phyloP scores from a whole-genome alignment of 208 protist genomes.

The Jaenimonas drosophilae region DNA sequence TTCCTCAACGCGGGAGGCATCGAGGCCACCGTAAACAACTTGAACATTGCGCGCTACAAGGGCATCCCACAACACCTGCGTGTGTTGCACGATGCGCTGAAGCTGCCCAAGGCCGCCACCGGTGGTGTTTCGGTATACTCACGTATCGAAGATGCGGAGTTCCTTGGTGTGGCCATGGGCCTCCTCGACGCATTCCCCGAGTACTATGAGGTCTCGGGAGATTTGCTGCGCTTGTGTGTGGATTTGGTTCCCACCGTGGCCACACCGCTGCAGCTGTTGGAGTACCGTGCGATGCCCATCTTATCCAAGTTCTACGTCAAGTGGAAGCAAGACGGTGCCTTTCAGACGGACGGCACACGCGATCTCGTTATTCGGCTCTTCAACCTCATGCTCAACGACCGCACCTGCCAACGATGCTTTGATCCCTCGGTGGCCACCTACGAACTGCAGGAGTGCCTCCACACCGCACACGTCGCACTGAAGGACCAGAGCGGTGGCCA shows the following conservation, averaged over 20 bases:
- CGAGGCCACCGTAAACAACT: constrained; percentile 61
- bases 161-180: constrained; percentile 72
- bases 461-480: constrained; percentile 47
- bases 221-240: constrained; percentile 39
- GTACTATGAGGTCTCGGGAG: constrained; percentile 67
- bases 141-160: constrained; percentile 65
- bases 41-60: constrained; percentile 84
- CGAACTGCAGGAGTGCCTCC: constrained; percentile 72
- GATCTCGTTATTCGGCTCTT: constrained; percentile 47
- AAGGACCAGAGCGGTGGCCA: constrained; percentile 30
- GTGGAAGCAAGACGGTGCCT: constrained; percentile 62
- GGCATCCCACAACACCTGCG: constrained; percentile 84
- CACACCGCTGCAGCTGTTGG: constrained; percentile 56
- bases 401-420: constrained; percentile 69
- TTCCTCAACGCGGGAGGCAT: constrained; percentile 70
- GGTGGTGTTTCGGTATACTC: constrained; percentile 23
- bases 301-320: constrained; percentile 79
- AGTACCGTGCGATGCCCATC: constrained; percentile 84
- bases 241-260: constrained; percentile 53
- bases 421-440: constrained; percentile 76
- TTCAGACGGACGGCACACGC: constrained; percentile 68
- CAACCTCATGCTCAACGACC: constrained; percentile 64
- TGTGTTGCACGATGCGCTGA: constrained; percentile 63
- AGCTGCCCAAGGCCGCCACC: constrained; percentile 31
- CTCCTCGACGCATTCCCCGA: constrained; percentile 77